phyloP scores from a whole-genome alignment of 192 early-diverging fungal species.

The Chytriomyces sp. region DNA sequence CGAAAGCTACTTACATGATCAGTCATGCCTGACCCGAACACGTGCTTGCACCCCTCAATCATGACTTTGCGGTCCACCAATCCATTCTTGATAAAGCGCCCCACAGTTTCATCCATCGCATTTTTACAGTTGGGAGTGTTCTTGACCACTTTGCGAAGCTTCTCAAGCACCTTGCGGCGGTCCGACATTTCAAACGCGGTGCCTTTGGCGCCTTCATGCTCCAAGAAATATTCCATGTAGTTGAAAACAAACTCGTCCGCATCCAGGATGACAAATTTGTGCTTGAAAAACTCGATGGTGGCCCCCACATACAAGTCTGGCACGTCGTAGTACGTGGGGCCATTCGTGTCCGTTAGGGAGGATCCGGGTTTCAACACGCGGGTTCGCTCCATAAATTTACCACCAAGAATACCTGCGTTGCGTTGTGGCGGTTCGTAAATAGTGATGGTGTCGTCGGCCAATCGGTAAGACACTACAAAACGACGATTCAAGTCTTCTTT shows the following conservation, averaged over 20 bases:
- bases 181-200: slow-evolving; percentile 35
- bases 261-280: slow-evolving; percentile 58
- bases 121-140: slow-evolving; percentile 11
- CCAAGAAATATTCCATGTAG: slow-evolving; percentile 47
- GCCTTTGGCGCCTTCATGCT: not conserved
- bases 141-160: slow-evolving; percentile 27
- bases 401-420: slow-evolving; percentile 63
- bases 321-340: slow-evolving; percentile 56
- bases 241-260: slow-evolving; percentile 68
- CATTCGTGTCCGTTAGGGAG: slow-evolving; percentile 37
- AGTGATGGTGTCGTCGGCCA: slow-evolving; percentile 66
- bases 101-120: slow-evolving; percentile 13
- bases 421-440: slow-evolving; percentile 68
- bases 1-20: slow-evolving; percentile 57
- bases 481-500: slow-evolving; percentile 59
- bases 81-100: slow-evolving; percentile 18
- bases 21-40: slow-evolving; percentile 37
- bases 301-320: slow-evolving; percentile 58
- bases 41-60: slow-evolving; percentile 38
- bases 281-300: slow-evolving; percentile 49
- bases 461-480: slow-evolving; percentile 63
- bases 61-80: slow-evolving; percentile 43
- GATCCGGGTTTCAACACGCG: slow-evolving; percentile 58
- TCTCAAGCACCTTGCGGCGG: slow-evolving; percentile 29
- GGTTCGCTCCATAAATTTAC: slow-evolving; percentile 67